These are phyloP conservation scores for Leucocoprinus sp. DNA, from an alignment of 768 basidiomycete genomes.

Conservation along the genomic window DNA sequence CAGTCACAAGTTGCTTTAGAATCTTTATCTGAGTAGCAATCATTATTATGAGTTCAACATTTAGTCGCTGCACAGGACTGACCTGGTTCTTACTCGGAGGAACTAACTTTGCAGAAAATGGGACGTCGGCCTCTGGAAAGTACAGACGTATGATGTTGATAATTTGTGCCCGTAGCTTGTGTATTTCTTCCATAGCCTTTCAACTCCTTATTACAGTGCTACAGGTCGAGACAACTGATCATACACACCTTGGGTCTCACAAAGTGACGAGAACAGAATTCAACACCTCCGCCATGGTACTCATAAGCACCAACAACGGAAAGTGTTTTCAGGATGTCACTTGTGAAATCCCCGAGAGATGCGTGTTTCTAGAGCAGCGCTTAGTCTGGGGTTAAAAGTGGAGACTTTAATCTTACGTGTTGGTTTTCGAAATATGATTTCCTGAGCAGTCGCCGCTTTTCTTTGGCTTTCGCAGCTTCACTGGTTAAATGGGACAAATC, in stretches of 20 bases:
- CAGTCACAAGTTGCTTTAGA: conserved; percentile 77
- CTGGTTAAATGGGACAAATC: conserved; percentile 38
- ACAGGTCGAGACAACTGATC: background rate
- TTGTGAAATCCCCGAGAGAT: conserved; percentile 68
- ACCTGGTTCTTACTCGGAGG: conserved; percentile 82
- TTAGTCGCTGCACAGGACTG: conserved; percentile 9
- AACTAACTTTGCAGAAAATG: conserved; percentile 53
- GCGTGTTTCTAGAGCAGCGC: conserved; percentile 51
- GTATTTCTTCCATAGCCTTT: conserved; percentile 98
- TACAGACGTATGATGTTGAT: conserved; percentile 76
- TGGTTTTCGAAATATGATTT: conserved; percentile 81
- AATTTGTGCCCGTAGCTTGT: conserved; percentile 87
- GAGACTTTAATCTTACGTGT: conserved; percentile 37
- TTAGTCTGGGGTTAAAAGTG: background rate
- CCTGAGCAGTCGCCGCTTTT: conserved; percentile 49
- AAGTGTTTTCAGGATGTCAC: conserved; percentile 81
- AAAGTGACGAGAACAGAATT: conserved; percentile 86
- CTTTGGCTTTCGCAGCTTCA: conserved; percentile 43
- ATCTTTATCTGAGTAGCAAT: conserved; percentile 62
- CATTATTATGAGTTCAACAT: conserved; percentile 5
- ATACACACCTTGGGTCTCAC: conserved; percentile 71
- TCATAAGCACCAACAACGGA: conserved; percentile 98
- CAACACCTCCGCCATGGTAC: conserved; percentile 70
- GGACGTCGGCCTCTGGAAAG: conserved; percentile 55
- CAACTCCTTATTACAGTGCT: background rate